phyloP scores from a whole-genome alignment of 2,329 filamentous ascomycete species.

The Alternaria incomplexa region DNA sequence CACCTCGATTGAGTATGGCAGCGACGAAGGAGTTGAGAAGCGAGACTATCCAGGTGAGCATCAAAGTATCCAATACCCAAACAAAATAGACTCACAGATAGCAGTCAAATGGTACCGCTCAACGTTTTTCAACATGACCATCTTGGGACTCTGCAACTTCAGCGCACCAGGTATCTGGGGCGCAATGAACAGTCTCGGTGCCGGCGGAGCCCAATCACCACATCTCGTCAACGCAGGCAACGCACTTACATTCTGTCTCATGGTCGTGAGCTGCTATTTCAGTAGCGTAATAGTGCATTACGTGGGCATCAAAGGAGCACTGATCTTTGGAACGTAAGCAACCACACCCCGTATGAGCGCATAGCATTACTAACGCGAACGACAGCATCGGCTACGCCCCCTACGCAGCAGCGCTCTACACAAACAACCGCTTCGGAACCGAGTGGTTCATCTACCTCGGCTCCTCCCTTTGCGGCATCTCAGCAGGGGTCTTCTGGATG shows the following conservation, averaged over 20 bases:
- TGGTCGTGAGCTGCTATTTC: conserved; percentile 74
- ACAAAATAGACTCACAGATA: background rate
- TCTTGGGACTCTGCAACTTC: conserved; percentile 74
- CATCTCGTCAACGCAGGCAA: conserved; percentile 74
- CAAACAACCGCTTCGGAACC: conserved; percentile 71
- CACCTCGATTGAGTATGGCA: conserved; percentile 24
- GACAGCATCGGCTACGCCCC: conserved; percentile 69
- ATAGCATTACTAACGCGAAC: background rate
- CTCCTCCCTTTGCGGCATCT: conserved; percentile 71
- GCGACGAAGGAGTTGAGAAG: conserved; percentile 21
- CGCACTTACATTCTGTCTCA: conserved; percentile 73
- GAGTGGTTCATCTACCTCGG: conserved; percentile 74
- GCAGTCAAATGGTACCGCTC: conserved; percentile 72
- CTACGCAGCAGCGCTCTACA: conserved; percentile 72
- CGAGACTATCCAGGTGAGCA: conserved; percentile 34
- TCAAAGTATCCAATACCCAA: background rate
- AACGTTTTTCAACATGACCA: conserved; percentile 74
- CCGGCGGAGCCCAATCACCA: conserved; percentile 69
- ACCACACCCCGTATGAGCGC: background rate
- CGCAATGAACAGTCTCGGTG: conserved; percentile 74
- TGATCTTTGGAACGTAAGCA: conserved; percentile 71
- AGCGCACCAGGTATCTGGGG: conserved; percentile 74
- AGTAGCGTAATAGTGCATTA: conserved; percentile 68
- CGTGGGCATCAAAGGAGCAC: conserved; percentile 72
- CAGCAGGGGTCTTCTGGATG: conserved; percentile 77